Percentiles rank a stretch among this genome's conserved stretches.
Evolutionary conservation across 2,329 filamentous ascomycete genomes (phyloP).

Genomic region (Aspergillus viridinutans): DNA sequence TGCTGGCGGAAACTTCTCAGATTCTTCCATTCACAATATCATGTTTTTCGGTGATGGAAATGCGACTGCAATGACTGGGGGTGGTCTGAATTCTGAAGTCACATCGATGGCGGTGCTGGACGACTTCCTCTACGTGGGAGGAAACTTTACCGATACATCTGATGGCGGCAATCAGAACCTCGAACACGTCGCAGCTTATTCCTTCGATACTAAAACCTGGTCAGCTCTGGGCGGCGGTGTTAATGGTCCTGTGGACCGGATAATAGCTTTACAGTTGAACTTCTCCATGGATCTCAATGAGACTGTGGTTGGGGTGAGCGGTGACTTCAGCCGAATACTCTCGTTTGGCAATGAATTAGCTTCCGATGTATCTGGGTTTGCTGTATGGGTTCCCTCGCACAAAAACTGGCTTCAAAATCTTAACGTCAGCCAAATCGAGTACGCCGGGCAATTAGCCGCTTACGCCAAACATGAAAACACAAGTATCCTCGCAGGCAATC

Average conservation of each 20-base stretch:
- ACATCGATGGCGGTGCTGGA: constrained; percentile 64
- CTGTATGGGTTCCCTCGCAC: constrained; percentile 83
- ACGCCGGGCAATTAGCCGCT: constrained; percentile 70
- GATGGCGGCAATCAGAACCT: constrained; percentile 61
- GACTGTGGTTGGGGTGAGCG: constrained; percentile 72
- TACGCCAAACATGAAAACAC: constrained; percentile 56
- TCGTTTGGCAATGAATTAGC: constrained; percentile 60
- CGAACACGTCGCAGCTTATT: constrained; percentile 72
- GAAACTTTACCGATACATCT: constrained; percentile 73
- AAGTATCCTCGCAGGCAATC: constrained; percentile 74
- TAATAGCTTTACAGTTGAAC: constrained; percentile 77
- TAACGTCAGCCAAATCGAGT: constrained; percentile 57
- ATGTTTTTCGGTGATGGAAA: constrained; percentile 66
- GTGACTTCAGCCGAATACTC: constrained; percentile 70
- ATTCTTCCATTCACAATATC: constrained; percentile 66
- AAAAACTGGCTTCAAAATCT: constrained; percentile 87
- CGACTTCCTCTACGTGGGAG: constrained; percentile 71
- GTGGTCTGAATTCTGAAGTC: constrained; percentile 79
- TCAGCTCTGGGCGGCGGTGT: constrained; percentile 77
- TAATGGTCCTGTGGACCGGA: constrained; percentile 68
- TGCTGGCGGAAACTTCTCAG: constrained; percentile 80
- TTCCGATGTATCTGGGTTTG: constrained; percentile 68
- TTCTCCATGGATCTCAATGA: constrained; percentile 65
- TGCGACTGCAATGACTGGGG: constrained; percentile 58
- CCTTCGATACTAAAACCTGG: constrained; percentile 67